A percentile compares a stretch with the other conserved stretches of the same genome.
These are phyloP conservation scores for Dryadomyces quercus-mongolicae DNA, from an alignment of 2,329 filamentous ascomycete species.

Conservation along the genomic window DNA sequence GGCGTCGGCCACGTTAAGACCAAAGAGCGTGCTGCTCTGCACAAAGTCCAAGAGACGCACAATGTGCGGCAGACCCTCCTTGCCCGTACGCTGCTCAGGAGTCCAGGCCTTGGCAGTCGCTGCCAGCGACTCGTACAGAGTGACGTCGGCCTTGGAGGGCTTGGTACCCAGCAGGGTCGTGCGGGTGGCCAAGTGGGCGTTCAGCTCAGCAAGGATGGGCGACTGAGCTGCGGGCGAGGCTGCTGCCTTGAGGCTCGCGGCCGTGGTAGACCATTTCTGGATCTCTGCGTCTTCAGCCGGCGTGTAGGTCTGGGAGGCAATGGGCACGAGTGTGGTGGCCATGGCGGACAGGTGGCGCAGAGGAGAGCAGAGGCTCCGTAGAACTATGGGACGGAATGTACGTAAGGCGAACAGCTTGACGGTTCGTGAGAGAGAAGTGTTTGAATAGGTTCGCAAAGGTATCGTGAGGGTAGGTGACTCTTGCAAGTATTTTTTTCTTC, in stretches of 20 bases:
- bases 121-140: conserved; percentile 67
- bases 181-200: conserved; percentile 75
- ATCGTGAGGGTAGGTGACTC: not conserved
- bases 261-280: conserved; percentile 75
- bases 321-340: conserved; percentile 2
- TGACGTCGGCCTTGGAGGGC: conserved; percentile 77
- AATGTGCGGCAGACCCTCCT: conserved; percentile 81
- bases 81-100: conserved; percentile 76
- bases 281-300: conserved; percentile 76
- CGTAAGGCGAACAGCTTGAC: conserved; percentile 34
- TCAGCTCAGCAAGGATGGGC: conserved; percentile 65
- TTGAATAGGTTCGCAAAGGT: not conserved
- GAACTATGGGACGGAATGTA: conserved; percentile 20
- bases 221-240: conserved; percentile 40
- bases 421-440: not conserved
- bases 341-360: conserved; percentile 11
- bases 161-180: conserved; percentile 85
- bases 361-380: conserved; percentile 20
- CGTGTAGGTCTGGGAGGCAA: conserved; percentile 54
- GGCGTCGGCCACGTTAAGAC: conserved; percentile 52
- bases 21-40: conserved; percentile 72
- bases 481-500: not conserved
- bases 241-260: conserved; percentile 51
- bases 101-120: conserved; percentile 70
- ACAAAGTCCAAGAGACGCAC: conserved; percentile 90